Conservation (phyloP, 352 stramenopile genomes). For the Halophytophthora batemanensis region DNA sequence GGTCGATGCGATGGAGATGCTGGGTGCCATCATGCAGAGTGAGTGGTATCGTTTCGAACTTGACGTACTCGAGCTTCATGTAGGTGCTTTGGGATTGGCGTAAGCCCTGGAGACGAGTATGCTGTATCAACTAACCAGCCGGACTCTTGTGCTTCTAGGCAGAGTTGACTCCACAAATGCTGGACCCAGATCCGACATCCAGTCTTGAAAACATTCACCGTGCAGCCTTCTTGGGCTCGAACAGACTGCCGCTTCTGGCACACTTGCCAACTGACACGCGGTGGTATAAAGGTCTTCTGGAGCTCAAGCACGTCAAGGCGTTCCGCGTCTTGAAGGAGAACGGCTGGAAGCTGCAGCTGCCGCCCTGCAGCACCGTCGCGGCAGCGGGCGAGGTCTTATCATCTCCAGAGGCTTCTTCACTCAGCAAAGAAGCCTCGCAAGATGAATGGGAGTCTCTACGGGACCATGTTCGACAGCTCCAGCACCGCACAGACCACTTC, state of each 20-base stretch:
- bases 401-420: background rate
- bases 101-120: background rate
- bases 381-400: slow-evolving; percentile 10
- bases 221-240: slow-evolving; percentile 25
- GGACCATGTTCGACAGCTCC: slow-evolving; percentile 21
- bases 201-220: slow-evolving; percentile 28
- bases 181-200: slow-evolving; percentile 15
- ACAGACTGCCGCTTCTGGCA: slow-evolving; percentile 23
- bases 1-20: slow-evolving; percentile 18
- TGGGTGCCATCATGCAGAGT: slow-evolving; percentile 34
- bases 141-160: slow-evolving; percentile 7
- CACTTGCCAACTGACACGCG: slow-evolving; percentile 26
- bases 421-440: background rate
- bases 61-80: slow-evolving; percentile 30
- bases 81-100: slow-evolving; percentile 5
- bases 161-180: slow-evolving; percentile 23
- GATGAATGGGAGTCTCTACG: slow-evolving; percentile 4
- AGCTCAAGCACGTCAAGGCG: slow-evolving; percentile 9
- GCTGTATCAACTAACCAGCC: background rate
- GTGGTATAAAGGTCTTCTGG: slow-evolving; percentile 26
- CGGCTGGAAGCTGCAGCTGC: slow-evolving; percentile 19
- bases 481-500: slow-evolving; percentile 26
- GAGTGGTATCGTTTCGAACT: slow-evolving; percentile 35
- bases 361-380: slow-evolving; percentile 24
- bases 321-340: slow-evolving; percentile 36